These are phyloP conservation scores for Aspergillus egyptiacus DNA, from an alignment of 495 filamentous ascomycete genomes.

Conservation along the genomic window DNA sequence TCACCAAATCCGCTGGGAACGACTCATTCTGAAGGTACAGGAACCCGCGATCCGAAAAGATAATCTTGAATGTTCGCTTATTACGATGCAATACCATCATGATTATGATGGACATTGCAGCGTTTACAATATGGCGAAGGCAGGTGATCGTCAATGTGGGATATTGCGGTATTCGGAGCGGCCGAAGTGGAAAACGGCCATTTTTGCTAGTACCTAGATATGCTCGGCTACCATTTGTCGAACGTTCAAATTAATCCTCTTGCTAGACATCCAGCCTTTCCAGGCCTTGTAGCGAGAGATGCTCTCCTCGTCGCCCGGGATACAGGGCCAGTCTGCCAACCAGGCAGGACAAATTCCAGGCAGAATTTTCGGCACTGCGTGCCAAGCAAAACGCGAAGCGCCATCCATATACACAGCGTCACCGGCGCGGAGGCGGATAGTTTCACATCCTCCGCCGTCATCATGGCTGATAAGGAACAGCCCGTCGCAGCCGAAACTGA, in stretches of 20 bases:
- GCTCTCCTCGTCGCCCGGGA: conserved; percentile 21
- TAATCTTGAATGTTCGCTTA: too few relatives aligned
- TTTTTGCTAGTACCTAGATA: background rate
- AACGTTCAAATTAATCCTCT: conserved; percentile 86
- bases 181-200: background rate
- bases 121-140: too few relatives aligned
- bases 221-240: conserved; percentile 63
- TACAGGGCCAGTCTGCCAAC: conserved; percentile 69
- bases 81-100: too few relatives aligned
- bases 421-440: conserved; percentile 67
- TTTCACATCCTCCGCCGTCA: conserved; percentile 42
- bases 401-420: conserved; percentile 80
- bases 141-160: too few relatives aligned
- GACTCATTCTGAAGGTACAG: background rate
- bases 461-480: conserved; percentile 56
- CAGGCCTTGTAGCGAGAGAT: conserved; percentile 51
- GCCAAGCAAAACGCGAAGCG: conserved; percentile 80
- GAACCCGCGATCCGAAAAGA: background rate
- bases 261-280: conserved; percentile 79
- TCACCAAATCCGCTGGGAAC: background rate
- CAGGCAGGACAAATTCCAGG: conserved; percentile 68
- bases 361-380: conserved; percentile 81
- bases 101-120: too few relatives aligned
- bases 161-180: background rate
- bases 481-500: conserved; percentile 84